Evolutionary conservation across 1,284 basidiomycete genomes (phyloP).

Genomic region (Cutaneotrichosporon cutaneum): DNA sequence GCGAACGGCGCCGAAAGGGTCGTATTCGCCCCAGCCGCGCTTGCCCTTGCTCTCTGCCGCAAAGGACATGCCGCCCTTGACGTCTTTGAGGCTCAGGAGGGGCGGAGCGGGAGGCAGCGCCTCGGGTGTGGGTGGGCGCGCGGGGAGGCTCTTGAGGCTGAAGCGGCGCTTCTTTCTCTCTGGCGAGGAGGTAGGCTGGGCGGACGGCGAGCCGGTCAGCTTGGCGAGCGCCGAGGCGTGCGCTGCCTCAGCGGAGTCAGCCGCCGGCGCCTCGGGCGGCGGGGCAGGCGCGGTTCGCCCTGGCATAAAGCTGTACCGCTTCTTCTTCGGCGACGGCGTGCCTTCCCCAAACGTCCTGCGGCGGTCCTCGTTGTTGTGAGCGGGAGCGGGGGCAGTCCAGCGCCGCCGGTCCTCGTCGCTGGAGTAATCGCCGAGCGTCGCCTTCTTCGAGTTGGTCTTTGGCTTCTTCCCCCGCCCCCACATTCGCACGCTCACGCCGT

Average conservation of each 20-base stretch:
- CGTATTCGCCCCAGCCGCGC: slow-evolving; percentile 1
- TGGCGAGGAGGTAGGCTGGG: too few species aligned
- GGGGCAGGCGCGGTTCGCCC: not conserved
- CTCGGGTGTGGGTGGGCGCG: not conserved
- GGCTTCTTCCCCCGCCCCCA: not conserved
- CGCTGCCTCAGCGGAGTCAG: not conserved
- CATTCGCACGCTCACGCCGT: not conserved
- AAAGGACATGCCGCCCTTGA: slow-evolving; percentile 8
- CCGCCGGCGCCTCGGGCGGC: not conserved
- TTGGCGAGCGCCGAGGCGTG: slow-evolving; percentile 6
- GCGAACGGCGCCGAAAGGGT: not conserved
- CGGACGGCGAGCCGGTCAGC: not conserved
- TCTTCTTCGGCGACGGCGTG: not conserved
- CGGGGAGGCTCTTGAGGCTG: not conserved
- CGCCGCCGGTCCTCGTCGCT: not conserved
- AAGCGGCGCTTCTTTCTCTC: not conserved
- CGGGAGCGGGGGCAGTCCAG: not conserved
- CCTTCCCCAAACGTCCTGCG: not conserved
- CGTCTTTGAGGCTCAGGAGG: not conserved
- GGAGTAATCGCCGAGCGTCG: not conserved
- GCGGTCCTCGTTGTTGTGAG: not conserved
- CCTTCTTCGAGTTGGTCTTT: not conserved
- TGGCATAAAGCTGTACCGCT: slow-evolving; percentile 1
- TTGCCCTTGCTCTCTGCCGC: not conserved
- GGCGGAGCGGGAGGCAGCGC: not conserved